These are phyloP conservation scores for Aspergillus proliferans DNA, from an alignment of 2,329 filamentous ascomycete genomes.

Conservation along the genomic window DNA sequence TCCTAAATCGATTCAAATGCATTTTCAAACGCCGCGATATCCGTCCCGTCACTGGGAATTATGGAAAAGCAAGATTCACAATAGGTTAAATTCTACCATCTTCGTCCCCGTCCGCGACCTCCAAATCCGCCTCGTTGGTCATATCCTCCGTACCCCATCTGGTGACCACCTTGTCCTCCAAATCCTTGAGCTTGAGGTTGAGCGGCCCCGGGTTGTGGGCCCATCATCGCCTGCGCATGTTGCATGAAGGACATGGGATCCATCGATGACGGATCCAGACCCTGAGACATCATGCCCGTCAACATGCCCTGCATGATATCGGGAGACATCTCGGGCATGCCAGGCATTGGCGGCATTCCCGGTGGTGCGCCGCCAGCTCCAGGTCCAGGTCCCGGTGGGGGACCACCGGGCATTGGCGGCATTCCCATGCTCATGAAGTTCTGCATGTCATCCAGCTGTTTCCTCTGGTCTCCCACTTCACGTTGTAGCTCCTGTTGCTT, in stretches of 20 bases:
- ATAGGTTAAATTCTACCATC: conserved; percentile 26
- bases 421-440: conserved; percentile 50
- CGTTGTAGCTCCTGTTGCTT: conserved; percentile 76
- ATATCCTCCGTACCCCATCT: conserved; percentile 39
- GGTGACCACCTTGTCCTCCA: conserved; percentile 31
- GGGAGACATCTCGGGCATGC: conserved; percentile 47
- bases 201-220: conserved; percentile 34
- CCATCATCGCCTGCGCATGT: conserved; percentile 47
- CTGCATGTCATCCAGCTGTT: conserved; percentile 56
- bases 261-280: conserved; percentile 49
- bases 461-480: conserved; percentile 77
- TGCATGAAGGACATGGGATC: conserved; percentile 51
- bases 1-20: conserved; percentile 1
- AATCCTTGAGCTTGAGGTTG: conserved; percentile 33
- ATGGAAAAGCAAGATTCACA: conserved; percentile 7
- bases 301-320: conserved; percentile 58
- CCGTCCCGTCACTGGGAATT: conserved; percentile 8
- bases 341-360: conserved; percentile 27
- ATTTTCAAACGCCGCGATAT: conserved; percentile 15
- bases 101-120: conserved; percentile 34
- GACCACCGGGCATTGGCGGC: conserved; percentile 40
- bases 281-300: conserved; percentile 48
- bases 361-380: conserved; percentile 22
- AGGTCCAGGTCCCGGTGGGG: conserved; percentile 23
- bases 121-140: conserved; percentile 35